Percentiles rank a stretch among this genome's conserved stretches.
Evolutionary conservation across 129 eudicot genomes (phyloP).

Genomic region (Lonicera japonica): DNA sequence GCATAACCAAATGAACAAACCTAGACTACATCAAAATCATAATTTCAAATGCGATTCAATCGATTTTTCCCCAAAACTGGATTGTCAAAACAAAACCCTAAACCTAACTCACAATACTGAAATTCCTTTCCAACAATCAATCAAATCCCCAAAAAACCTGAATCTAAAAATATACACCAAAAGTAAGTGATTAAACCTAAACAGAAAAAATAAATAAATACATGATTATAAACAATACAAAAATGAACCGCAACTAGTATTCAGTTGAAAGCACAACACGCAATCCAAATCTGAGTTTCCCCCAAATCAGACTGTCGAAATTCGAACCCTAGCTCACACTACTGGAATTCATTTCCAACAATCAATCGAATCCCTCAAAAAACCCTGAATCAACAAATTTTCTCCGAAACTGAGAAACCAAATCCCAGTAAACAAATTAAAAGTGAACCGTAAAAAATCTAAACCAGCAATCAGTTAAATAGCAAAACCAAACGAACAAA

Average conservation of each 20-base stretch:
- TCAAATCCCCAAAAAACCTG: too few species aligned
- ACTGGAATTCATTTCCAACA: background rate
- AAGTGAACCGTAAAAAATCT: too few species aligned
- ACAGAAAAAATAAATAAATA: too few species aligned
- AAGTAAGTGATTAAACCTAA: background rate
- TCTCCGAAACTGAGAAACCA: too few species aligned
- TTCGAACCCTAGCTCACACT: background rate
- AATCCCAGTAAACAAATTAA: too few species aligned
- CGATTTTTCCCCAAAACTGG: background rate
- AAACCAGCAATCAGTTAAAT: too few species aligned
- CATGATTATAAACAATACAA: background rate
- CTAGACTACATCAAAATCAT: background rate
- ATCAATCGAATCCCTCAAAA: background rate
- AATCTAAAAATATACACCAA: too few species aligned
- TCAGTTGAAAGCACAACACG: background rate
- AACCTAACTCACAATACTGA: too few species aligned
- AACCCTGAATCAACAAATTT: background rate
- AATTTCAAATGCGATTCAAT: background rate
- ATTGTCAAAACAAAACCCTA: background rate
- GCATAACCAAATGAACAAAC: background rate
- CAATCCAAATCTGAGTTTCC: background rate
- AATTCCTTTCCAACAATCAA: too few species aligned
- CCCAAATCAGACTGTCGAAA: background rate
- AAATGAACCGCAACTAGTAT: background rate
- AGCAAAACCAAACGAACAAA: too few species aligned